Base-by-base conservation (phyloP, 192 early-diverging fungal species). In the Dimargaris cristalligena region DNA sequence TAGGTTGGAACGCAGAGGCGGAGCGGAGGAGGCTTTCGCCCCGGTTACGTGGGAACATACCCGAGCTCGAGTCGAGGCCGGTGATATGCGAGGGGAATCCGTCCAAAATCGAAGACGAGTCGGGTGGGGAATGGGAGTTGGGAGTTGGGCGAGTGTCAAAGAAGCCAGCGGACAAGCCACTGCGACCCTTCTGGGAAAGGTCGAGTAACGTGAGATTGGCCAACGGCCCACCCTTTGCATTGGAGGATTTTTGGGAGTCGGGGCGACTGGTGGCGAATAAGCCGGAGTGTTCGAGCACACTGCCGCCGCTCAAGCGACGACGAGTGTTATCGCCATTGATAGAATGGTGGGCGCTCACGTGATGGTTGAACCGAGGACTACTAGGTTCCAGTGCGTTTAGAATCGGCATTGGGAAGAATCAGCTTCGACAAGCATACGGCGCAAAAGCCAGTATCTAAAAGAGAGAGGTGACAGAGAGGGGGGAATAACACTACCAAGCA, bases 291-390 rank as follows among this genome's bases (percentile, higher is more conserved):
- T 54, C 52, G 4, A 54, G 29, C 28, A 54, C 10, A 18, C 32
- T 54, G 20, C 52, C 52, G 10, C 52, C 32, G 32, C 52, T 54
- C 20, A 33, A 29, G 33, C 52, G 52, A n/a, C 52, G 52, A 13
- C 33, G 23, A 4, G 28, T 28, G 45, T 16, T 22, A 22, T 46
- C 45, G 20, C 18, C 23, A 16, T 46, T 22, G 2, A 16, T 16
- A 16, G 45, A 22, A 46, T 46, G 45, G 23, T 22, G 23, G 45
- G 20, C 10, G 45, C 20, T 22, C 45, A 22, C 18, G 45, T 46
- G 45, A 16, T 46, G 45, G 11, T 46, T 46, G 11, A 46, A 46
- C 20, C 23, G 45, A 46, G 45, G 45, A 11, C 1, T 46, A 22
- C 20, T 11, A 46, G 45, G 45, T 22, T 46, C 45, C 18, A 46